Evolutionary conservation across 139 green algal genomes (phyloP), one percentile per base, ranked within the genome.

Genomic region (Coccomyxa sp.): DNA sequence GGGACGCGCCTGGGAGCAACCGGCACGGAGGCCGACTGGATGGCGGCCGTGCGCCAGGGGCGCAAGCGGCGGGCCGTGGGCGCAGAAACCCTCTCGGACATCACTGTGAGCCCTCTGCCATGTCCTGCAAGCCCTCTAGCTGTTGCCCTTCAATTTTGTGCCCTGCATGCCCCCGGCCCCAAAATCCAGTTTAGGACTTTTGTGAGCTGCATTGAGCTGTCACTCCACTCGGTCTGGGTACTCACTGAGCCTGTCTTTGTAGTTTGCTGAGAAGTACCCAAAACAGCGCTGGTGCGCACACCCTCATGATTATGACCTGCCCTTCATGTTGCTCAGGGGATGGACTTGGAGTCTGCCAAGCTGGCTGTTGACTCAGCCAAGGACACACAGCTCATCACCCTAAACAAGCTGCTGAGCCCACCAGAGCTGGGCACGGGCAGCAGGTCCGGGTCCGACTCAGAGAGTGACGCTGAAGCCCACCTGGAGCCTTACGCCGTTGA

Each of bases 11-110:
- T 82, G 75, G 74, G 79, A 68, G 40, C 55, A 29, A 24, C 14
- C 31, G 50, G 40, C 36, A 75, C 37, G 9, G 79, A 83, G 34
- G 77, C 68, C 18, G 74, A 79, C 10, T 84, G 75, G 78, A 29
- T 82, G 68, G 70, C 73, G 0, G 76, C 74, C n/a, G 82, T 84
- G 8, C 38, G 68, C 27, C 16, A 73, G 7, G 75, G 82, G 27
- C 38, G 39, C 68, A 64, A 72, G 75, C 68, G 71, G 70, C 18
- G 33, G 1, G 24, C 37, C 34, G 35, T 75, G 2, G 64, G 24
- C n/a, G 64, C 24, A 3, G n/a, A 14, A 22, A 29, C n/a, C 2
- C 64, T 71, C 14, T 22, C 64, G 16, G 34, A 40, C 2, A 37
- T 38, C 27, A 33, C 44, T 27, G 18, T 64, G 36, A 18, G 7